Base-by-base conservation (phyloP, 805 yeast species). In the Candida ulmi region DNA sequence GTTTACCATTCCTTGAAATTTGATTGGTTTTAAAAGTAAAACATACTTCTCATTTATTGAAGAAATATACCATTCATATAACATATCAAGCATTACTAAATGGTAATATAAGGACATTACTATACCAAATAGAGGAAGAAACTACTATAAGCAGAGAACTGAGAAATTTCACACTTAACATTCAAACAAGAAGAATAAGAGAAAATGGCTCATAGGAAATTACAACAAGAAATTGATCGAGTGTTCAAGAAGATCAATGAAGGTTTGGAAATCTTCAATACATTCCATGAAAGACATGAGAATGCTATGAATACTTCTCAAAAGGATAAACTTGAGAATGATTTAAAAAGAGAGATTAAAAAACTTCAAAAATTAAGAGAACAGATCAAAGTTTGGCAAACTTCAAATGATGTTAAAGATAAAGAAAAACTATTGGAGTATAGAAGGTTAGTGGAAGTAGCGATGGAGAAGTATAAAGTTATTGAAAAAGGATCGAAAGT, bases 401-500 rank as follows among this genome's bases (percentile, higher is more conserved):
- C 90, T 17, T 86, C 88, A 47, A 83, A 79, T 52, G 95, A 90
- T 47, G 87, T 90, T 37, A 88, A 95, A 60, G 95, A 91, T 52
- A 93, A 87, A 56, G 85, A 83, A 51, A 72, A 80, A 21, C 69
- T 87, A 44, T 69, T 82, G 45, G 96, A 88, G 51, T 83, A 88
- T 55, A 70, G 93, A 42, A 68, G 76, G 51, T 59, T 78, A 37
- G 83, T 84, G 42, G 83, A 76, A 54, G 67, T 66, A 39, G 93
- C 93, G 47, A 91, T 91, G 99, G 99, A 91, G 62, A 77, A 88
- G 56, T 93, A 91, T 65, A 93, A 93, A 61, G 90, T 87, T 41
- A 86, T 91, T 50, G 99, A 91, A 60, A 86, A 90, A 61, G 80
- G 83, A 41, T 82, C 88, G 70, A 91, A 91, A 62, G 85, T 93